Conservation (phyloP, 2,329 filamentous ascomycete genomes). For the Pyricularia sp. region DNA sequence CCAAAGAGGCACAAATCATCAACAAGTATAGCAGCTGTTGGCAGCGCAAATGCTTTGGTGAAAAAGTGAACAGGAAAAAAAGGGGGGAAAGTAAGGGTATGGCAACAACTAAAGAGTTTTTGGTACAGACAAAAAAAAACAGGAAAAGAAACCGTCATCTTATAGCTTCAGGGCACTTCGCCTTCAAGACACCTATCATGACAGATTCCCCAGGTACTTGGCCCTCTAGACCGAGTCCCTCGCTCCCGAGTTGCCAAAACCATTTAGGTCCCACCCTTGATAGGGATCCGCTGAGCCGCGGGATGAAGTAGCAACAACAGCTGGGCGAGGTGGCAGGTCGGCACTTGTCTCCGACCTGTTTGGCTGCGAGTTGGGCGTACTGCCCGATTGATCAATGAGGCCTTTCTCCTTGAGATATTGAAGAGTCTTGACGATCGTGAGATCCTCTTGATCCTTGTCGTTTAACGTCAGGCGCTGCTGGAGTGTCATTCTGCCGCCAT, state of each 20-base stretch:
- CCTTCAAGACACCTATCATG: neutral
- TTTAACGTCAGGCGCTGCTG: constrained; percentile 57
- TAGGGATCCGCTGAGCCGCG: constrained; percentile 17
- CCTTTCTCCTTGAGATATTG: constrained; percentile 55
- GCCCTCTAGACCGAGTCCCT: constrained; percentile 1
- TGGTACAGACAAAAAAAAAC: neutral
- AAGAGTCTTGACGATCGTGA: constrained; percentile 56
- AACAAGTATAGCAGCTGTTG: neutral
- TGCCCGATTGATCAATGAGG: constrained; percentile 23
- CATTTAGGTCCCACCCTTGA: constrained; percentile 28
- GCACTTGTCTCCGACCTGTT: constrained; percentile 14
- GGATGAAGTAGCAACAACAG: constrained; percentile 11
- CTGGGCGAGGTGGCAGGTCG: constrained; percentile 19
- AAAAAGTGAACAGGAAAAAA: neutral
- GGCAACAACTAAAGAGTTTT: neutral
- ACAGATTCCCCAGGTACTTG: neutral
- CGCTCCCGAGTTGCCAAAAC: constrained; percentile 27
- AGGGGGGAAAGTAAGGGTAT: neutral
- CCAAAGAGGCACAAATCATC: neutral
- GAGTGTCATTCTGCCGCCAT: constrained; percentile 56
- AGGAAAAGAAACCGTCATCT: neutral
- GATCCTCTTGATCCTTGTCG: constrained; percentile 59
- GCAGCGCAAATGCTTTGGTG: neutral
- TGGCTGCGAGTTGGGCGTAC: constrained; percentile 14
- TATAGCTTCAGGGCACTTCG: neutral